These are phyloP conservation scores for Phytophthora hybrid DNA, from an alignment of 352 stramenopile genomes.

Conservation along the genomic window DNA sequence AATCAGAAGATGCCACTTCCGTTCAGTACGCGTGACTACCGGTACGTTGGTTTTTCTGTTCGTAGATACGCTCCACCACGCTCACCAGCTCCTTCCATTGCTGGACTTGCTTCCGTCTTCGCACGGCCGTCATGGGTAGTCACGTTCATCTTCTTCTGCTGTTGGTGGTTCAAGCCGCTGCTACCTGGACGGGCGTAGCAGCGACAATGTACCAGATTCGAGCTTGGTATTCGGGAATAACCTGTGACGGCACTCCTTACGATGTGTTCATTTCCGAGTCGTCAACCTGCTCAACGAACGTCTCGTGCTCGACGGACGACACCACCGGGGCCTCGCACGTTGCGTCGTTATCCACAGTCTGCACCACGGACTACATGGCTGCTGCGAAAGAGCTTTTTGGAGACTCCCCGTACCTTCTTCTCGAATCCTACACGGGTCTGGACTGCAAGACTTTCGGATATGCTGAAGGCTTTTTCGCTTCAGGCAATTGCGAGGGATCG, in stretches of 20 bases:
- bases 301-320: neutral
- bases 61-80: neutral
- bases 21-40: neutral
- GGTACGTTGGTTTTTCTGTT: neutral
- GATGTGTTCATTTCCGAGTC: conserved; percentile 14
- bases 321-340: neutral
- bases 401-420: conserved; percentile 6
- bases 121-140: neutral
- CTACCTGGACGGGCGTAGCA: neutral
- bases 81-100: neutral
- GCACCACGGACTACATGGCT: conserved; percentile 10
- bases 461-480: conserved; percentile 2
- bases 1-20: neutral
- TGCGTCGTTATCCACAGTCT: conserved; percentile 1
- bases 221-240: conserved; percentile 4
- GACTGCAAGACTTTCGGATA: neutral
- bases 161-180: neutral
- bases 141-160: neutral
- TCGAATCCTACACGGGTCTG: neutral
- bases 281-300: neutral
- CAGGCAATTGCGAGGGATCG: conserved; percentile 19
- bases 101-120: neutral
- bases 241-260: conserved; percentile 5
- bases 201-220: conserved; percentile 1
- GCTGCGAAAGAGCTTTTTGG: conserved; percentile 13